phyloP scores from a whole-genome alignment of 1,284 basidiomycete species.

The Boletus albobrunnescens region DNA sequence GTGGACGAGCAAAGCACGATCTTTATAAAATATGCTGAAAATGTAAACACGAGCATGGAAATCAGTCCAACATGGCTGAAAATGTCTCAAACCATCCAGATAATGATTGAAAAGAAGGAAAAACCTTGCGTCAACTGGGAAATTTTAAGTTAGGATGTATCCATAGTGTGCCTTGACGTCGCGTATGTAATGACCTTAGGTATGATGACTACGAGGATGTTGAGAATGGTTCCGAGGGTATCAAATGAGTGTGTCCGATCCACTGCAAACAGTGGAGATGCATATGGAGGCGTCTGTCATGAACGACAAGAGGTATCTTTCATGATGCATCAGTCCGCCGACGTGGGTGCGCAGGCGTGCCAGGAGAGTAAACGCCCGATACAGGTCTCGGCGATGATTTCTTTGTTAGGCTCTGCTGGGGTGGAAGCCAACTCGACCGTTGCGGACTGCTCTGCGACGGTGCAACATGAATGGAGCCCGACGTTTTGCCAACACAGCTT shows the following conservation, averaged over 20 bases:
- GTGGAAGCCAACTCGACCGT: constrained; percentile 27
- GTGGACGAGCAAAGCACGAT: constrained; percentile 12
- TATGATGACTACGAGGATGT: constrained; percentile 14
- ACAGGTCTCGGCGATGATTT: constrained; percentile 17
- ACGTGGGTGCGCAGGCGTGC: constrained; percentile 13
- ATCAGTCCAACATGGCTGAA: constrained; percentile 17
- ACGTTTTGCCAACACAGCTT: constrained; percentile 14
- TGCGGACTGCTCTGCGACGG: constrained; percentile 11
- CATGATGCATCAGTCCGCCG: constrained; percentile 26
- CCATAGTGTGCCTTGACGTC: constrained; percentile 20
- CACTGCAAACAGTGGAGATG: constrained; percentile 11
- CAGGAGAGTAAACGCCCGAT: constrained; percentile 17
- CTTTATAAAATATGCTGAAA: constrained; percentile 11
- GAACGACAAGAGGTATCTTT: background rate
- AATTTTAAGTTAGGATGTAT: constrained; percentile 26
- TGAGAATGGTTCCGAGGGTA: constrained; percentile 26
- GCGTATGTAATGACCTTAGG: constrained; percentile 13
- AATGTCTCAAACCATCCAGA: constrained; percentile 21
- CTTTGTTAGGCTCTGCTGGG: constrained; percentile 12
- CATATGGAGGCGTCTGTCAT: constrained; percentile 1
- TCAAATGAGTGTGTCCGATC: constrained; percentile 30
- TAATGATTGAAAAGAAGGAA: constrained; percentile 8
- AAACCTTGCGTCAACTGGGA: constrained; percentile 4
- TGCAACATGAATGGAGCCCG: constrained; percentile 6
- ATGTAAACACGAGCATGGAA: constrained; percentile 6